Conservation (phyloP, 305 asterid genomes). For the Plantago rigida region DNA sequence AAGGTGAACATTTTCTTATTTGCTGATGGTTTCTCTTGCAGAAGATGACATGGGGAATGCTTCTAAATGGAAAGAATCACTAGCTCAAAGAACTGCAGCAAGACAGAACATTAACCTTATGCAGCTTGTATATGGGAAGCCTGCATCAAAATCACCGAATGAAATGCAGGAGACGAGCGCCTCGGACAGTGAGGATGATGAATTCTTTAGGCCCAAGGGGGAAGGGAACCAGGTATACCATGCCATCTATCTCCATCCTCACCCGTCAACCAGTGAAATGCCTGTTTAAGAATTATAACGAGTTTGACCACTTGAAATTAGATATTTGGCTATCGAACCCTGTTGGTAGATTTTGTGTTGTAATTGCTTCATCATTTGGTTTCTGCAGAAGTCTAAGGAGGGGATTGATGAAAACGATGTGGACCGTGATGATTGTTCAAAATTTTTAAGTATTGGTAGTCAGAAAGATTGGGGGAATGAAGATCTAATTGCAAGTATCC, state of each 20-base stretch:
- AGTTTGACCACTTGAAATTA: slow-evolving; percentile 2
- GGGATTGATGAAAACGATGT: slow-evolving; percentile 39
- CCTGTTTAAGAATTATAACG: slow-evolving; percentile 1
- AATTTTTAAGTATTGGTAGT: slow-evolving; percentile 36
- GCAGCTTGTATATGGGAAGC: slow-evolving; percentile 80
- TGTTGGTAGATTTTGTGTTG: background rate
- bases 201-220: slow-evolving; percentile 79
- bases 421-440: slow-evolving; percentile 74
- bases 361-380: slow-evolving; percentile 27
- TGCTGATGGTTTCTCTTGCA: slow-evolving; percentile 29
- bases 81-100: slow-evolving; percentile 59
- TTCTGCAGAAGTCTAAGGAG: slow-evolving; percentile 52
- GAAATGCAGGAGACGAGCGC: slow-evolving; percentile 32
- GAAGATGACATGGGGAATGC: slow-evolving; percentile 60
- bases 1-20: slow-evolving; percentile 9
- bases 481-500: slow-evolving; percentile 49
- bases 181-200: slow-evolving; percentile 68
- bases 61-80: slow-evolving; percentile 77
- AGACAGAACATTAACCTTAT: slow-evolving; percentile 61
- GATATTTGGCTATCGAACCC: slow-evolving; percentile 2
- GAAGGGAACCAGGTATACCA: slow-evolving; percentile 66
- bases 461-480: slow-evolving; percentile 51
- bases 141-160: slow-evolving; percentile 36
- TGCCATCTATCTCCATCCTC: slow-evolving; percentile 1
- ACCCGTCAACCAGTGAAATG: background rate